phyloP scores from a whole-genome alignment of 768 basidiomycete genomes.

The Xanthoconium stramineum region DNA sequence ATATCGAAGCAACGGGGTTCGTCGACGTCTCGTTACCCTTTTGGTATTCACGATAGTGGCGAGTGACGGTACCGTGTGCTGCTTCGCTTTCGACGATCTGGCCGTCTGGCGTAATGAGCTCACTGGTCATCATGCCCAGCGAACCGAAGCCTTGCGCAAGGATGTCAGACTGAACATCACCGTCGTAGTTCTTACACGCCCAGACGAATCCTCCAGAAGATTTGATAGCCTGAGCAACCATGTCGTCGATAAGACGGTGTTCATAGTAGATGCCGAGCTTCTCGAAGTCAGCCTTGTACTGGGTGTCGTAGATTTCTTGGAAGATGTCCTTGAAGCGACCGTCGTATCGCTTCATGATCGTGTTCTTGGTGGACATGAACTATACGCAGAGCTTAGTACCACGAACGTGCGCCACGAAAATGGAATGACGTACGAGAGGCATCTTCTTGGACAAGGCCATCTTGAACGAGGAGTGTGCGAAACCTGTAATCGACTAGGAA shows the following conservation, averaged over 20 bases:
- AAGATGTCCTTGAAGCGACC: conserved; percentile 99
- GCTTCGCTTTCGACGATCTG: conserved; percentile 92
- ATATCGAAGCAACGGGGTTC: conserved; percentile 98
- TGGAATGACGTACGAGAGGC: conserved; percentile 51
- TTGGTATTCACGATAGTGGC: conserved; percentile 96
- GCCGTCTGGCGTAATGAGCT: conserved; percentile 94
- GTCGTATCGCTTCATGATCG: conserved; percentile 96
- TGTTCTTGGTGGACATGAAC: conserved; percentile 99
- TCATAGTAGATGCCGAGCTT: conserved; percentile 81
- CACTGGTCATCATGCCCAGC: conserved; percentile 97
- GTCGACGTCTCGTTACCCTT: conserved; percentile 98
- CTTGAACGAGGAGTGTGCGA: conserved; percentile 97
- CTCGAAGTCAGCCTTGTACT: conserved; percentile 73
- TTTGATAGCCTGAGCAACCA: conserved; percentile 98
- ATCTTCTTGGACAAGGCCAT: conserved; percentile 84
- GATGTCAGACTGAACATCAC: conserved; percentile 87
- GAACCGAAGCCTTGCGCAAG: conserved; percentile 97
- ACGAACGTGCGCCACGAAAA: conserved; percentile 5
- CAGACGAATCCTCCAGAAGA: conserved; percentile 89
- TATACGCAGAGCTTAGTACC: conserved; percentile 23
- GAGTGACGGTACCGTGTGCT: conserved; percentile 94
- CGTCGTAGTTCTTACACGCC: conserved; percentile 79
- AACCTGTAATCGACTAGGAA: conserved; percentile 80
- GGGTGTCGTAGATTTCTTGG: conserved; percentile 88
- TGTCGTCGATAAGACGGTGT: conserved; percentile 95